Evolutionary conservation across 192 early-diverging fungal genomes (phyloP).

Genomic region (Glomus cerebriforme): DNA sequence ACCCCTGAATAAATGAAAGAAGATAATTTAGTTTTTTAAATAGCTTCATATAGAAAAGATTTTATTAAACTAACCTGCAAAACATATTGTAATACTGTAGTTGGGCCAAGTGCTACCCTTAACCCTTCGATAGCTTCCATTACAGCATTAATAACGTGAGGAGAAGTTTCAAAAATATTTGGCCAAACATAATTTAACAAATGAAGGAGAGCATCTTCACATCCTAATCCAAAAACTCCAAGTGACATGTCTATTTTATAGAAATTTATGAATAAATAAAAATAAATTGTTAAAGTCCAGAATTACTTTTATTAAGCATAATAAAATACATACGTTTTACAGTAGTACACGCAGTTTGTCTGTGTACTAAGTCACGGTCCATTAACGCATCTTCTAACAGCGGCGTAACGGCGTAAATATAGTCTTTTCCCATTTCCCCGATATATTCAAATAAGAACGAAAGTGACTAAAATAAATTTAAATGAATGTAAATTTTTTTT

Average conservation of each 20-base stretch:
- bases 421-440: conserved; percentile 97
- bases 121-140: conserved; percentile 96
- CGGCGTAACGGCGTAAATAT: conserved; percentile 95
- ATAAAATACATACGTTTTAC: conserved; percentile 67
- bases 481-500: too few relatives aligned
- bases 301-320: too few relatives aligned
- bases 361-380: conserved; percentile 96
- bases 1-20: conserved; percentile 62
- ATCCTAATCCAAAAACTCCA: conserved; percentile 88
- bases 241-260: conserved; percentile 76
- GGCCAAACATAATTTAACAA: conserved; percentile 97
- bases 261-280: neutral
- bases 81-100: conserved; percentile 81
- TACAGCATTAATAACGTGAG: conserved; percentile 98
- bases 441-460: conserved; percentile 99
- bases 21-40: neutral
- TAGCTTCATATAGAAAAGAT: neutral
- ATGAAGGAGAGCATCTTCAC: conserved; percentile 93
- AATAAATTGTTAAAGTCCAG: too few relatives aligned
- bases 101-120: conserved; percentile 87
- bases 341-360: conserved; percentile 94
- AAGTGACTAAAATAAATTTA: conserved; percentile 52
- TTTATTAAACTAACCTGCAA: conserved; percentile 40
- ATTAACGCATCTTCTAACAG: conserved; percentile 95
- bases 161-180: conserved; percentile 95